These are phyloP conservation scores for Paecilomyces fulvus DNA, from an alignment of 2,329 filamentous ascomycete species.

Conservation along the genomic window DNA sequence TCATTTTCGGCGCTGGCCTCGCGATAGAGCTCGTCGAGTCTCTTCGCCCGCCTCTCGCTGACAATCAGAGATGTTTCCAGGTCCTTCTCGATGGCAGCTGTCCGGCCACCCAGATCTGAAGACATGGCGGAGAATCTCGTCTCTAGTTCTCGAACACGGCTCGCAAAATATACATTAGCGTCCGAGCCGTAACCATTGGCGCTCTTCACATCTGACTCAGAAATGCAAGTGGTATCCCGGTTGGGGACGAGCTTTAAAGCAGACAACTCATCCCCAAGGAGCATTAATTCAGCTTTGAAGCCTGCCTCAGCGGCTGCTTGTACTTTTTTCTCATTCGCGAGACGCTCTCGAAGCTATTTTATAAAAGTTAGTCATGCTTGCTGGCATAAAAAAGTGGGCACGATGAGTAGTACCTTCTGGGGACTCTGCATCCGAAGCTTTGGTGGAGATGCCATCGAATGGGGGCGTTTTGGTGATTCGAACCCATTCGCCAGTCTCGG, in stretches of 20 bases:
- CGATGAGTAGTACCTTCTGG: slow-evolving; percentile 39
- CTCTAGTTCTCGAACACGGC: slow-evolving; percentile 59
- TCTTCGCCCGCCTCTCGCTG: slow-evolving; percentile 68
- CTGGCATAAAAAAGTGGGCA: background rate
- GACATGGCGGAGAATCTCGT: slow-evolving; percentile 54
- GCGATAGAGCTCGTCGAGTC: slow-evolving; percentile 80
- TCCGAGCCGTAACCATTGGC: slow-evolving; percentile 2
- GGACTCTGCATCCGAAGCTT: slow-evolving; percentile 58
- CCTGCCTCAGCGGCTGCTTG: slow-evolving; percentile 61
- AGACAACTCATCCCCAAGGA: slow-evolving; percentile 73
- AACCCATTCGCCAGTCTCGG: slow-evolving; percentile 19
- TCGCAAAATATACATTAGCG: slow-evolving; percentile 19
- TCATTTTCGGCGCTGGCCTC: slow-evolving; percentile 88
- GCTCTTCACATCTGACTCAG: slow-evolving; percentile 19
- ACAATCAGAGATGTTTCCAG: slow-evolving; percentile 63
- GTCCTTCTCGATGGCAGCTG: slow-evolving; percentile 59
- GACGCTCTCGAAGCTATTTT: slow-evolving; percentile 60
- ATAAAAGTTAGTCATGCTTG: slow-evolving; percentile 3
- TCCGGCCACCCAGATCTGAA: slow-evolving; percentile 51
- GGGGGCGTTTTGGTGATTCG: slow-evolving; percentile 19
- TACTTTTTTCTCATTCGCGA: slow-evolving; percentile 71
- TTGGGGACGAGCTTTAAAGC: slow-evolving; percentile 25
- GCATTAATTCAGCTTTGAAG: slow-evolving; percentile 66
- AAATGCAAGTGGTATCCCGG: slow-evolving; percentile 3
- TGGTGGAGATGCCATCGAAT: slow-evolving; percentile 57